Conservation (phyloP, 768 basidiomycete genomes). For the Lenzites betulinus region DNA sequence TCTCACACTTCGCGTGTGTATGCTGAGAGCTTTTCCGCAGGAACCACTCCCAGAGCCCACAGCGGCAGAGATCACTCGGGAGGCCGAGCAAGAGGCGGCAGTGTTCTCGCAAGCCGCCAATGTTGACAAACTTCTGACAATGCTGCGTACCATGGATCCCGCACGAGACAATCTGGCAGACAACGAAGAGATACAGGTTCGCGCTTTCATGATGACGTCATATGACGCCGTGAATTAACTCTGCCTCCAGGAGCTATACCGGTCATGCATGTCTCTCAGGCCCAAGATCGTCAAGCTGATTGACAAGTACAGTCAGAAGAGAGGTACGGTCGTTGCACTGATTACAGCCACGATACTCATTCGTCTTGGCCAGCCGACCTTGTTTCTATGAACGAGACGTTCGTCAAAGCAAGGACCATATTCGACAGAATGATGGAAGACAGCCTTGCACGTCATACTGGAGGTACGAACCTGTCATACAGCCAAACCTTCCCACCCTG, state of each 20-base stretch:
- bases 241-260: slow-evolving; percentile 75
- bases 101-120: slow-evolving; percentile 87
- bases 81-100: slow-evolving; percentile 84
- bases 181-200: slow-evolving; percentile 85
- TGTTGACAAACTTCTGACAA: slow-evolving; percentile 76
- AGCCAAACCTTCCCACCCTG: neutral
- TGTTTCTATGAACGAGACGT: slow-evolving; percentile 92
- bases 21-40: slow-evolving; percentile 37
- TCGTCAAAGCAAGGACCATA: slow-evolving; percentile 83
- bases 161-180: slow-evolving; percentile 84
- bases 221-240: slow-evolving; percentile 5
- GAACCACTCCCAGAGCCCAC: slow-evolving; percentile 87
- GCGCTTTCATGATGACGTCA: neutral
- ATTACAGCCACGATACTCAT: slow-evolving; percentile 9
- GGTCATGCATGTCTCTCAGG: slow-evolving; percentile 83
- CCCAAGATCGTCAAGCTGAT: slow-evolving; percentile 97
- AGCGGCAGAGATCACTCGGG: slow-evolving; percentile 69
- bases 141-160: slow-evolving; percentile 75
- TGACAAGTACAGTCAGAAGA: slow-evolving; percentile 96
- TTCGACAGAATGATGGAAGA: slow-evolving; percentile 96
- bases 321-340: slow-evolving; percentile 41
- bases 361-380: slow-evolving; percentile 68
- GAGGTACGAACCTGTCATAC: slow-evolving; percentile 42
- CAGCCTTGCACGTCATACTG: slow-evolving; percentile 73
- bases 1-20: neutral